Percentiles rank a stretch among this genome's conserved stretches.
These are phyloP conservation scores for Triticum turgidum DNA, from an alignment of 176 grass and related monocot species.

Conservation along the genomic window DNA sequence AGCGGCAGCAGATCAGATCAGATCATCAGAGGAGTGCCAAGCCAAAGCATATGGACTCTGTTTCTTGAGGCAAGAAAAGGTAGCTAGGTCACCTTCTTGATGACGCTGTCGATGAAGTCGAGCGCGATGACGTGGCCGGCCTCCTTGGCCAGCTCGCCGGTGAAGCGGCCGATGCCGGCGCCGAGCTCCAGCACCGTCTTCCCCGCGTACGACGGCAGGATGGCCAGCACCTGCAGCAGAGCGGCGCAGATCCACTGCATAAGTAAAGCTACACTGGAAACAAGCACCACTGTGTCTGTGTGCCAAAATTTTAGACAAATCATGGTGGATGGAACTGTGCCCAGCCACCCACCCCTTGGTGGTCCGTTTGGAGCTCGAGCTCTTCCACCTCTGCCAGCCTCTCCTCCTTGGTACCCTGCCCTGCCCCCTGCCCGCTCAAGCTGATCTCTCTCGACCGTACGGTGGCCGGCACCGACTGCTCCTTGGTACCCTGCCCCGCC, in stretches of 20 bases:
- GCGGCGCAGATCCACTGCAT: background rate
- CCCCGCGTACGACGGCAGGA: conserved; percentile 76
- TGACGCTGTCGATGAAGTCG: conserved; percentile 97
- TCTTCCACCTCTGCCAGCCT: background rate
- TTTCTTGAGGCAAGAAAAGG: background rate
- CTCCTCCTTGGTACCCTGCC: background rate
- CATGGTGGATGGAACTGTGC: background rate
- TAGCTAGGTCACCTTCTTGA: conserved; percentile 68
- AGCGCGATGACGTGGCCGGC: conserved; percentile 82
- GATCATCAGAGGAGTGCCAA: background rate
- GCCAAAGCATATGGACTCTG: background rate
- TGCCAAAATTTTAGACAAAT: background rate
- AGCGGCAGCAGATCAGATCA: background rate
- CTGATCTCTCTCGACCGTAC: too few species aligned
- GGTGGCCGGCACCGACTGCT: background rate
- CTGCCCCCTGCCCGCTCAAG: too few species aligned
- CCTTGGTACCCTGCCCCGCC: background rate
- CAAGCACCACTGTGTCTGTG: too few species aligned
- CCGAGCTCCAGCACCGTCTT: conserved; percentile 90
- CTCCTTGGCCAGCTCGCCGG: conserved; percentile 86
- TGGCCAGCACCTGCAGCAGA: conserved; percentile 58
- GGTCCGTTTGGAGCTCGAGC: background rate
- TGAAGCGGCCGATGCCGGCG: conserved; percentile 92
- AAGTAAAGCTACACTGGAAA: too few species aligned
- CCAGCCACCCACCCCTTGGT: background rate